These are phyloP conservation scores for Hanseniaspora clermontiae DNA, from an alignment of 805 yeast species.

Conservation along the genomic window DNA sequence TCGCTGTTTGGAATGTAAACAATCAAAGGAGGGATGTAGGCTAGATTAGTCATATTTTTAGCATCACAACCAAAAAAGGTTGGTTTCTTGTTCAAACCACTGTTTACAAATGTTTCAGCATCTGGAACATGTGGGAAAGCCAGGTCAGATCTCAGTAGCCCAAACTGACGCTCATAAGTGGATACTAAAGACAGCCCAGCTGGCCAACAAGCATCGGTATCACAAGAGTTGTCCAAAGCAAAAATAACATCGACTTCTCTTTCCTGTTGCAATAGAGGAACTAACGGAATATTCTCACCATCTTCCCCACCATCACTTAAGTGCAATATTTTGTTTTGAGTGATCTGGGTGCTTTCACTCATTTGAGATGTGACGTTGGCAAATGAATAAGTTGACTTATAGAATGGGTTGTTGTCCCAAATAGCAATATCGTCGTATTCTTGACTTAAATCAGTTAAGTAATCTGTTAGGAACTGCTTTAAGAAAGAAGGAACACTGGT, in stretches of 20 bases:
- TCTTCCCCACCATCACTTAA: constrained; percentile 69
- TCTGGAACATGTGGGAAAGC: constrained; percentile 77
- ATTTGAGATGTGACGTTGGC: constrained; percentile 22
- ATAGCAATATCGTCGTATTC: constrained; percentile 57
- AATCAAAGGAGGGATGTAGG: constrained; percentile 55
- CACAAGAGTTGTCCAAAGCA: constrained; percentile 58
- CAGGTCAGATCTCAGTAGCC: constrained; percentile 41
- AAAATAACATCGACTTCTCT: constrained; percentile 51
- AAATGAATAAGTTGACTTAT: constrained; percentile 28
- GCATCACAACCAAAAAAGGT: constrained; percentile 77
- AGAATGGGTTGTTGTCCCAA: constrained; percentile 62
- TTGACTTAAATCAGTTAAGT: constrained; percentile 33
- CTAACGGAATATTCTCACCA: constrained; percentile 48
- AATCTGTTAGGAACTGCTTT: constrained; percentile 32
- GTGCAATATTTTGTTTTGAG: constrained; percentile 33
- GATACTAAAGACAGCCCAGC: constrained; percentile 47
- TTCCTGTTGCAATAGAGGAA: constrained; percentile 47
- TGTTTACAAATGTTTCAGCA: constrained; percentile 41
- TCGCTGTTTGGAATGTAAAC: constrained; percentile 69
- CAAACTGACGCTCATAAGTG: constrained; percentile 50
- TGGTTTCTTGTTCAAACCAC: constrained; percentile 55
- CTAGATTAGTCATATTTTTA: constrained; percentile 42
- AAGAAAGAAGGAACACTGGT: constrained; percentile 38
- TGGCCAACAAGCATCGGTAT: constrained; percentile 51
- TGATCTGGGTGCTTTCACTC: constrained; percentile 26